Evolutionary conservation across 2,329 filamentous ascomycete genomes (phyloP), one percentile per base, ranked within the genome.

Genomic region (Ophiocordyceps sinensis): DNA sequence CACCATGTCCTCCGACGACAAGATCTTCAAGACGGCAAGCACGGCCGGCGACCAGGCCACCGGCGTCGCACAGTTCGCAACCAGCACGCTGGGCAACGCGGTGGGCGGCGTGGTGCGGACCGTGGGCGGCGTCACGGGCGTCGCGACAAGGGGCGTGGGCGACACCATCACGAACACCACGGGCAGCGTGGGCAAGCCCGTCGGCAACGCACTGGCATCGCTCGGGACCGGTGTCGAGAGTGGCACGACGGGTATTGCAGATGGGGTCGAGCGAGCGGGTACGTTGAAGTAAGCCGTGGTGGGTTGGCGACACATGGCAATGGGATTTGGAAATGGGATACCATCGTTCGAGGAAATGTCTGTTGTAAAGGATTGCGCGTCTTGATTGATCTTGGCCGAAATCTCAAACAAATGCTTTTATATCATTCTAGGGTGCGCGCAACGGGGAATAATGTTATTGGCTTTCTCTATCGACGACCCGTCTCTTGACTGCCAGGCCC

Each of bases 211-310:
- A 2, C 42, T 79, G 12, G 63, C 66, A 8, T 71, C 65, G 47
- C 51, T 74, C 8, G 71, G 71, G 6, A 67, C 63, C 2, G 73
- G 73, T 1, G 48, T 79, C 3, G 64, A 77, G 58, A 61, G 64
- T 36, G 75, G 71, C 2, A 55, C 65, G 31, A 60, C 62, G 36
- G 60, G 57, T 37, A 62, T 76, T 2, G 66, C 68, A 13, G 66
- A 71, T 56, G 72, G 73, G 0, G 66, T 72, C 7, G 73, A 77
- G 57, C 61, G 75, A 50, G 73, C 73, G 11, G 74, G 75, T 3
- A 57, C 76, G 52, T 75, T 72, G 71, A 71, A 70, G 59, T 37
- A 38, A 11, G 13, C 12, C 4, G 23, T 9, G 23, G 9, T 26
- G 23, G 23, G 23, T 9, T 35, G 17, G 32, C 30, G 12, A n/a